These are phyloP conservation scores for Immersiella caudata DNA, from an alignment of 495 filamentous ascomycete species.

Conservation along the genomic window DNA sequence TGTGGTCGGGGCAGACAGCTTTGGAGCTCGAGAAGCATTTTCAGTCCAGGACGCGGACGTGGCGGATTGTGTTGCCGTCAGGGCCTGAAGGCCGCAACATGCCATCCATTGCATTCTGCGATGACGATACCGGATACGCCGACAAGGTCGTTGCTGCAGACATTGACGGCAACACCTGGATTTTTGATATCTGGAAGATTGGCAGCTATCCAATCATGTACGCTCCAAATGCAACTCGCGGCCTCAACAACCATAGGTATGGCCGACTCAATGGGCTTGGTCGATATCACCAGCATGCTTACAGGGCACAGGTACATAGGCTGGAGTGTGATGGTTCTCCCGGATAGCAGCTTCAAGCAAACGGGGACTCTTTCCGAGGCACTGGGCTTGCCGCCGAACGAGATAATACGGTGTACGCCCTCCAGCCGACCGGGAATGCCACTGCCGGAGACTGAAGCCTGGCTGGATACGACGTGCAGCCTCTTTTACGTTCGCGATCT, in stretches of 20 bases:
- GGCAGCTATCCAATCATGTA: conserved; percentile 23
- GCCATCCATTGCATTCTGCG: conserved; percentile 74
- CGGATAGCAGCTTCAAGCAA: conserved; percentile 45
- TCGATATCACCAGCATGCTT: conserved; percentile 8
- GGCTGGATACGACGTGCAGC: conserved; percentile 34
- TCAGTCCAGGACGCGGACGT: conserved; percentile 41
- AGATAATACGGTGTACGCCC: conserved; percentile 23
- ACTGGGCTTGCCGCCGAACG: conserved; percentile 34
- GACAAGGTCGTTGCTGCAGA: conserved; percentile 73
- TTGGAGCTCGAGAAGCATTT: conserved; percentile 35
- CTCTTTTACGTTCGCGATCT: conserved; percentile 33
- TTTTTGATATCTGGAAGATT: conserved; percentile 68
- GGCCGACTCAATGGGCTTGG: not conserved
- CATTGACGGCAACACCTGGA: conserved; percentile 64
- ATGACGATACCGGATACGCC: conserved; percentile 62
- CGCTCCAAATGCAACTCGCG: not conserved
- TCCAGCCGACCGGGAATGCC: not conserved
- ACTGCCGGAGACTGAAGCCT: not conserved
- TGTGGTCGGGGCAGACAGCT: conserved; percentile 23
- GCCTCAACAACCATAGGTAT: conserved; percentile 8
- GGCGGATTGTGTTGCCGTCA: conserved; percentile 45
- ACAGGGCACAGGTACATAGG: conserved; percentile 31
- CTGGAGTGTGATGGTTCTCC: conserved; percentile 54
- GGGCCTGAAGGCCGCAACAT: conserved; percentile 61
- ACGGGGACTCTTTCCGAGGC: conserved; percentile 35